These are phyloP conservation scores for Tetracladium maxilliforme DNA, from an alignment of 2,329 filamentous ascomycete genomes.

Conservation along the genomic window DNA sequence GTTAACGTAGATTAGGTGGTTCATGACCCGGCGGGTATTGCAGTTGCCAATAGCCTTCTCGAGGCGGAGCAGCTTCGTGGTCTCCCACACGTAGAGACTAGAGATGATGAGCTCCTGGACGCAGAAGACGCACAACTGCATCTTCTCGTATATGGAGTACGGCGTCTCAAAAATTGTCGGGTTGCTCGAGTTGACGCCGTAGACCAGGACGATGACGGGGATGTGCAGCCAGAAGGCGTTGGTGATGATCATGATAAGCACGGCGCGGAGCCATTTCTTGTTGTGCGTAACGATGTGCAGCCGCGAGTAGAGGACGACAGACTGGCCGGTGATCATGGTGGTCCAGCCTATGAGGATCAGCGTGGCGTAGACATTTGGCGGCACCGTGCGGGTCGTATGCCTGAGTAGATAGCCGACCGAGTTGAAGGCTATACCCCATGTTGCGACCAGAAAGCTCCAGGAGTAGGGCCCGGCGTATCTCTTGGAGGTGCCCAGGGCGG, in stretches of 20 bases:
- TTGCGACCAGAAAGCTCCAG: slow-evolving; percentile 5
- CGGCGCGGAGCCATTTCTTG: slow-evolving; percentile 24
- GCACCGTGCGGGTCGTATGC: slow-evolving; percentile 21
- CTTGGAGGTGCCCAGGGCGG: slow-evolving; percentile 5
- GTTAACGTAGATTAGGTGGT: slow-evolving; percentile 29
- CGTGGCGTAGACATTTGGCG: slow-evolving; percentile 13
- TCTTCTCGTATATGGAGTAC: slow-evolving; percentile 23
- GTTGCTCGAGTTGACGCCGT: slow-evolving; percentile 21
- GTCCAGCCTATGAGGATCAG: slow-evolving; percentile 33
- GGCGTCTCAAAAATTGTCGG: slow-evolving; percentile 14
- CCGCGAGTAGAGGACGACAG: slow-evolving; percentile 37
- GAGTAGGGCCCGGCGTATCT: slow-evolving; percentile 4
- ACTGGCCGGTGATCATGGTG: slow-evolving; percentile 38
- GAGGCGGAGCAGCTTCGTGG: too few relatives aligned
- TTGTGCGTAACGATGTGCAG: slow-evolving; percentile 36
- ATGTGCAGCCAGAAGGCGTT: slow-evolving; percentile 32
- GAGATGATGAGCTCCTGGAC: slow-evolving; percentile 29
- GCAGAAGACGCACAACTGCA: slow-evolving; percentile 26
- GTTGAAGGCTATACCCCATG: slow-evolving; percentile 8
- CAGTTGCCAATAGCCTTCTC: slow-evolving; percentile 1
- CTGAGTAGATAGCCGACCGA: slow-evolving; percentile 23
- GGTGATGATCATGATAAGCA: slow-evolving; percentile 34
- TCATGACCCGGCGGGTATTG: slow-evolving; percentile 15
- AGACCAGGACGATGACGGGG: slow-evolving; percentile 32
- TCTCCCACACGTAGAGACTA: slow-evolving; percentile 35